Percentiles rank a stretch among this genome's conserved stretches.
phyloP scores from a whole-genome alignment of 345 rosid genomes.

The Dovyalis caffra region DNA sequence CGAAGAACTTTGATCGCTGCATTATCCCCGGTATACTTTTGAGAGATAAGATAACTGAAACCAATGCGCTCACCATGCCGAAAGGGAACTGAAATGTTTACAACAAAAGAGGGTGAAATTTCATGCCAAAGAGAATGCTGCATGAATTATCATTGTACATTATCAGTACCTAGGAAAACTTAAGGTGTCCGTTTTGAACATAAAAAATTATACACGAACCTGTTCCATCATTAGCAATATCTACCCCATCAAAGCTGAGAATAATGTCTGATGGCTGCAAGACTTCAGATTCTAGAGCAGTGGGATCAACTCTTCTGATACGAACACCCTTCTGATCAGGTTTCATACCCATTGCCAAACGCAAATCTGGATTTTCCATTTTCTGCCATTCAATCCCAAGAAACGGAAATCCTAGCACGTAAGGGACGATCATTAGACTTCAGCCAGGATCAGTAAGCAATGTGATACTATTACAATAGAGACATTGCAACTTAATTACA shows the following conservation, averaged over 20 bases:
- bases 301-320: conserved; percentile 90
- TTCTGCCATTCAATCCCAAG: conserved; percentile 99
- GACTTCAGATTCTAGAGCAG: conserved; percentile 76
- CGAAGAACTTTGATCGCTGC: conserved; percentile 82
- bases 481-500: not conserved
- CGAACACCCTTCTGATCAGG: conserved; percentile 90
- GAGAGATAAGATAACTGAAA: conserved; percentile 90
- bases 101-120: conserved; percentile 5
- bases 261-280: conserved; percentile 85
- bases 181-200: not conserved
- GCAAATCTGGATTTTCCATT: conserved; percentile 96
- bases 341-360: conserved; percentile 77
- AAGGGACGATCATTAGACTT: not conserved
- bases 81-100: conserved; percentile 69
- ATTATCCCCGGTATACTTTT: conserved; percentile 81
- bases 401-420: conserved; percentile 73
- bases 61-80: conserved; percentile 95
- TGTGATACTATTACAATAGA: not conserved
- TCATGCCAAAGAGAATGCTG: not conserved
- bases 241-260: conserved; percentile 83
- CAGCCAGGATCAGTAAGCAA: not conserved
- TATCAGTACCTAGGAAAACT: not conserved
- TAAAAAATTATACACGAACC: conserved; percentile 38
- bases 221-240: conserved; percentile 96
- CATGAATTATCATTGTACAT: not conserved